Evolutionary conservation across 2,329 filamentous ascomycete genomes (phyloP), one percentile per base, ranked within the genome.

Genomic region (Fusarium sp.): DNA sequence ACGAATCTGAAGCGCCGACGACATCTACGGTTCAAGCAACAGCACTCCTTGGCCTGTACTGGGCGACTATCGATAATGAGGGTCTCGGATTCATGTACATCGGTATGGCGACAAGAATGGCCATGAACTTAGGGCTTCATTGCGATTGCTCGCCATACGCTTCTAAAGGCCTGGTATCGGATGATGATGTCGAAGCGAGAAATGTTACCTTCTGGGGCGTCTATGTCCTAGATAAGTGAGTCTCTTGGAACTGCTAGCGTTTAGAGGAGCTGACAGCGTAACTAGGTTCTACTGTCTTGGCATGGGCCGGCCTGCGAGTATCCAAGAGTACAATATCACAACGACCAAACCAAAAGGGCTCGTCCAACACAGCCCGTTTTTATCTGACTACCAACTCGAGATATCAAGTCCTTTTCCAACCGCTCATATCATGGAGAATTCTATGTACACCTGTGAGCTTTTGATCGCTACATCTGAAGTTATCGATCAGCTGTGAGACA

Each of bases 121-220:
- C 61, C 1, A 64, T 64, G 61, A 64, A 64, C 5, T 11, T 64
- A 7, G 61, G 61, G 11, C 56, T 62, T 11, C 57, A 64, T 35
- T 62, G 45, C 2, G 57, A 64, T 4, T 64, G 61, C 1, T 52
- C 45, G 4, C 38, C 56, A 1, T 62, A 64, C 1, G 46, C 56
- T 27, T 20, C 56, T 1, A 62, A 53, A 8, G 57, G 57, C 0
- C 5, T 62, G 4, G 33, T 64, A 1, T 62, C 61, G 1, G 39
- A 53, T 17, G 61, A 62, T 4, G 61, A 64, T 13, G 33, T 64
- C 3, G 61, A 64, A 7, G 61, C 61, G 1, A 35, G 61, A 7
- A 64, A 62, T 12, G 45, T 64, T 4, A 64, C 61, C 4, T 64
- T 64, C 39, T 64, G 57, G 61, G 61, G 61, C 8, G 35, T 64